phyloP scores from a whole-genome alignment of 345 rosid species.

The Hevea brasiliensis region DNA sequence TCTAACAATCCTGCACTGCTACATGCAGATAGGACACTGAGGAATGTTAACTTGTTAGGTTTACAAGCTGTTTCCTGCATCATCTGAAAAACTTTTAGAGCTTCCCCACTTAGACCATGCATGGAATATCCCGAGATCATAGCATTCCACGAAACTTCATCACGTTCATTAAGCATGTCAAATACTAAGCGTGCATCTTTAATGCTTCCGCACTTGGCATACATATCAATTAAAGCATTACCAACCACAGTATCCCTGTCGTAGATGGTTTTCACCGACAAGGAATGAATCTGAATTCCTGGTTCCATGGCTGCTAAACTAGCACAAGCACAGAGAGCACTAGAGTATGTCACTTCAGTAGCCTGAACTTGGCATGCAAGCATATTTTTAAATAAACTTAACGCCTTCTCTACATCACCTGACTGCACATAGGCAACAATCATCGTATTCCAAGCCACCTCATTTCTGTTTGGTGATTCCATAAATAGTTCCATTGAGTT shows the following conservation, averaged over 20 bases:
- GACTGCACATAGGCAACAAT: conserved; percentile 68
- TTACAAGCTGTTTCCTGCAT: conserved; percentile 57
- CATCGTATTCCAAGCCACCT: conserved; percentile 81
- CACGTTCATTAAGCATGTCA: conserved; percentile 44
- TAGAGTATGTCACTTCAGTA: conserved; percentile 83
- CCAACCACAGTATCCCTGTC: conserved; percentile 51
- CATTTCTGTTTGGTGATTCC: conserved; percentile 47
- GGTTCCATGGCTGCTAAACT: conserved; percentile 70
- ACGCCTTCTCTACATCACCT: conserved; percentile 58
- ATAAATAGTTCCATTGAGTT: conserved; percentile 55
- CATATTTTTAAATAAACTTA: conserved; percentile 58
- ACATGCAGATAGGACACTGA: conserved; percentile 80
- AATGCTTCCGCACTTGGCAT: conserved; percentile 86
- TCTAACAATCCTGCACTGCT: conserved; percentile 70
- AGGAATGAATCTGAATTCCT: conserved; percentile 69
- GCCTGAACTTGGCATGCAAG: conserved; percentile 46
- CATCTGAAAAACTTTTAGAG: conserved; percentile 51
- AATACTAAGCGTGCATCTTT: conserved; percentile 57
- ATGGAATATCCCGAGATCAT: conserved; percentile 84
- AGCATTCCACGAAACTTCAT: conserved; percentile 72
- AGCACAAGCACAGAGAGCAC: conserved; percentile 73
- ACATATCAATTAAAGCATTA: conserved; percentile 88
- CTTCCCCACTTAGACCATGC: conserved; percentile 62
- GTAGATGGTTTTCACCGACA: conserved; percentile 56
- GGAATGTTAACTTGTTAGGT: conserved; percentile 68